Percentiles rank a stretch among this genome's conserved stretches.
Evolutionary conservation across 768 basidiomycete species (phyloP).

Genomic region (Rhizopogon rudus): DNA sequence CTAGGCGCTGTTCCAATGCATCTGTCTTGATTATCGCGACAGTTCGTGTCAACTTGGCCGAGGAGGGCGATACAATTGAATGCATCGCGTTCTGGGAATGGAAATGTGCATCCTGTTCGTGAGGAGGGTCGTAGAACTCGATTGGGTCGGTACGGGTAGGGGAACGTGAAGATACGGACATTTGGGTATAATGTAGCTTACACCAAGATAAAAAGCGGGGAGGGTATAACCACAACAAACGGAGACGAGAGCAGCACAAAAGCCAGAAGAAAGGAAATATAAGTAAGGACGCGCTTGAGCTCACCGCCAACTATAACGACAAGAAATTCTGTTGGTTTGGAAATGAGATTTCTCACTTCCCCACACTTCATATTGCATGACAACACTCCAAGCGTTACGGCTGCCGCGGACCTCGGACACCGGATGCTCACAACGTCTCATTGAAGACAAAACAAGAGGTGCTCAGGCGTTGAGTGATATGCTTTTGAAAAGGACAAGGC

Average conservation of each 20-base stretch:
- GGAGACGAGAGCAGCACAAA: conserved; percentile 8
- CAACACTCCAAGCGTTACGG: neutral
- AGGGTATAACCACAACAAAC: conserved; percentile 9
- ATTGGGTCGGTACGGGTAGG: conserved; percentile 12
- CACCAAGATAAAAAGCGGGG: conserved; percentile 3
- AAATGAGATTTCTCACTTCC: neutral
- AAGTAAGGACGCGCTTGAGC: conserved; percentile 2
- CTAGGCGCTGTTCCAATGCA: conserved; percentile 67
- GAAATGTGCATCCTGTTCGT: neutral
- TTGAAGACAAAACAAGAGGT: neutral
- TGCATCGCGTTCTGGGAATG: conserved; percentile 5
- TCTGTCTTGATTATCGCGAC: conserved; percentile 83
- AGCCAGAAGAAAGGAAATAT: conserved; percentile 14
- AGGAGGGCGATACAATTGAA: conserved; percentile 6
- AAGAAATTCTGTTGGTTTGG: conserved; percentile 4
- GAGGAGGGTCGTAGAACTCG: conserved; percentile 11
- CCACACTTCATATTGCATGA: neutral
- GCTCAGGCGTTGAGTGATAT: neutral
- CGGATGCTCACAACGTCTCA: neutral
- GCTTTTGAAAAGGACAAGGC: neutral
- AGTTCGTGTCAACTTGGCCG: conserved; percentile 43
- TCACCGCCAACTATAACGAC: neutral
- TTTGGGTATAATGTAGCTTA: conserved; percentile 10
- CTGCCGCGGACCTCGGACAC: conserved; percentile 16
- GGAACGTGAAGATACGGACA: conserved; percentile 15